phyloP scores from a whole-genome alignment of 2,329 filamentous ascomycete species.

The Myriosclerotinia duriaeana region DNA sequence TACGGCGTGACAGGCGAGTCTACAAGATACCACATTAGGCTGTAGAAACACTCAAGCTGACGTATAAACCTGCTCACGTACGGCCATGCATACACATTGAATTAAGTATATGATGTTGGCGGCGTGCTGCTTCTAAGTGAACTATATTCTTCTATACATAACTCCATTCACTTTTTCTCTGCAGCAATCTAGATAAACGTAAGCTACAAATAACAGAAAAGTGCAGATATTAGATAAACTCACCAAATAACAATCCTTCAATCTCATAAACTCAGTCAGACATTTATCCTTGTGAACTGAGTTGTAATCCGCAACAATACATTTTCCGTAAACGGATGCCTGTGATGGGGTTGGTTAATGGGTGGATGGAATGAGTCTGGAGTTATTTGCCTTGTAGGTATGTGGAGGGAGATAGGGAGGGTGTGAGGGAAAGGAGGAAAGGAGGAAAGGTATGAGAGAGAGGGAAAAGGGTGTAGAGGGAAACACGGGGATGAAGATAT shows the following conservation, averaged over 20 bases:
- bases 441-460: no score
- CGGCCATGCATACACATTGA: neutral
- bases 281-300: constrained; percentile 91
- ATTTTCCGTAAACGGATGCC: constrained; percentile 87
- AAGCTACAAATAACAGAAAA: constrained; percentile 21
- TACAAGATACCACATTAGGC: neutral
- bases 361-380: neutral
- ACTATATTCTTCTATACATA: neutral
- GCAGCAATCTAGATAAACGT: constrained; percentile 48
- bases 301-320: constrained; percentile 86
- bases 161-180: constrained; percentile 45
- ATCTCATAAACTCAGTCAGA: constrained; percentile 73
- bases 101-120: neutral
- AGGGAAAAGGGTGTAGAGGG: neutral
- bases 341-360: constrained; percentile 43
- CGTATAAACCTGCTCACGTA: neutral
- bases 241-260: constrained; percentile 89
- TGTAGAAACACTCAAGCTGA: neutral
- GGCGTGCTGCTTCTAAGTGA: neutral
- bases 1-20: neutral
- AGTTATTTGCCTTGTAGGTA: neutral
- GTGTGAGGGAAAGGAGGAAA: no score
- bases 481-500: neutral
- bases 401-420: no score
- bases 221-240: constrained; percentile 34